Percentiles rank a stretch among this genome's conserved stretches.
phyloP scores from a whole-genome alignment of 2,329 filamentous ascomycete genomes.

The Penicillium sp. region DNA sequence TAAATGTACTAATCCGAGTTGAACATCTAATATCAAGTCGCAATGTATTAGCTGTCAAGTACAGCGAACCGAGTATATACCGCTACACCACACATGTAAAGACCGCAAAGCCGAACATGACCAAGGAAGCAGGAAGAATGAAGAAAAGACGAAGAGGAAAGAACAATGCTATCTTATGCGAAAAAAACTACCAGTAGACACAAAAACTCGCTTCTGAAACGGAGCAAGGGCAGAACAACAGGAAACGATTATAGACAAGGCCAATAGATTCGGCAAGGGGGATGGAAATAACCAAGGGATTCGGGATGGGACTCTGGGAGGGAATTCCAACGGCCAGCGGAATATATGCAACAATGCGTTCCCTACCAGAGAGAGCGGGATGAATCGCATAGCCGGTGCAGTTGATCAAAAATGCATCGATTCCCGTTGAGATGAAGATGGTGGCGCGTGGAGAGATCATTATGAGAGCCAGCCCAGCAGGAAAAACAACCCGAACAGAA shows the following conservation, averaged over 20 bases:
- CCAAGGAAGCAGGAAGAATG: not conserved
- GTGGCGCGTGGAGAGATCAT: constrained; percentile 8
- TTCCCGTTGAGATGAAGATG: constrained; percentile 6
- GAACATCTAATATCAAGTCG: not conserved
- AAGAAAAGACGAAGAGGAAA: constrained; percentile 10
- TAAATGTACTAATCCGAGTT: too few species aligned
- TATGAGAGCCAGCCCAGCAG: constrained; percentile 5
- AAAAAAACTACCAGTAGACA: constrained; percentile 24
- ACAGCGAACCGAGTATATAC: constrained; percentile 1
- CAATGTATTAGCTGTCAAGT: constrained; percentile 11
- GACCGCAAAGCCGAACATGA: not conserved
- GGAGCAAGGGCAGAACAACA: constrained; percentile 25
- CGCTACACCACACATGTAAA: constrained; percentile 1
- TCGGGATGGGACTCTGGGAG: constrained; percentile 7
- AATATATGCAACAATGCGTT: constrained; percentile 29
- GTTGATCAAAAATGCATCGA: constrained; percentile 9
- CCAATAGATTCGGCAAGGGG: constrained; percentile 25
- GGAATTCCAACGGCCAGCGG: constrained; percentile 14
- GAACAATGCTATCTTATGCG: constrained; percentile 30
- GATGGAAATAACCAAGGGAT: constrained; percentile 20
- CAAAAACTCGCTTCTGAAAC: constrained; percentile 29
- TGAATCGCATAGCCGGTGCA: constrained; percentile 11
- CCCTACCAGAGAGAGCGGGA: constrained; percentile 5
- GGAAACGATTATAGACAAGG: constrained; percentile 30
- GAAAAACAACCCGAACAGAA: constrained; percentile 1